A percentile compares a stretch with the other conserved stretches of the same genome.
phyloP scores from a whole-genome alignment of 805 yeast genomes.

The Middelhovenomyces tepae region DNA sequence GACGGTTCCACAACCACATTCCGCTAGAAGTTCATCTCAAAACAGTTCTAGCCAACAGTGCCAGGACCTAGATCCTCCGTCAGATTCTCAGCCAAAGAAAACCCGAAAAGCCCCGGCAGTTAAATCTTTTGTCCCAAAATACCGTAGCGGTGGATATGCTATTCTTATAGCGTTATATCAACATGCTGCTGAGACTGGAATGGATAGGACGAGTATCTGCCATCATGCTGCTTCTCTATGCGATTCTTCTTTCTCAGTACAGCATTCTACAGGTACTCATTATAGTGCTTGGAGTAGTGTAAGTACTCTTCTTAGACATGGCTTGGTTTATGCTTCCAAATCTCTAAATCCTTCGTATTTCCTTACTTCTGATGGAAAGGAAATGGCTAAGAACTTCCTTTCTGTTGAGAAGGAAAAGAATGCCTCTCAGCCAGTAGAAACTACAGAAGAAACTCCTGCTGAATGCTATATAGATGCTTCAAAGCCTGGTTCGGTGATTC shows the following conservation, averaged over 20 bases:
- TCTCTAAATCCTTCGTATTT: conserved; percentile 32
- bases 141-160: conserved; percentile 79
- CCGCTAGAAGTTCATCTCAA: background rate
- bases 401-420: conserved; percentile 49
- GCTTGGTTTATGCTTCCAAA: conserved; percentile 46
- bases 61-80: too few species aligned
- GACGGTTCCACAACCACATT: conserved; percentile 12
- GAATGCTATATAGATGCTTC: too few species aligned
- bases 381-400: conserved; percentile 49
- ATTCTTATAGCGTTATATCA: conserved; percentile 53
- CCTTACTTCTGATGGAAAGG: conserved; percentile 61
- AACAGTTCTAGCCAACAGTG: background rate
- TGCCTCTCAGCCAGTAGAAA: too few species aligned
- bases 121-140: conserved; percentile 56
- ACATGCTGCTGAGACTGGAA: conserved; percentile 33
- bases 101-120: conserved; percentile 16
- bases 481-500: too few species aligned
- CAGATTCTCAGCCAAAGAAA: background rate
- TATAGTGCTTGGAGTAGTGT: conserved; percentile 29
- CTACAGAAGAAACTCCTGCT: too few species aligned
- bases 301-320: conserved; percentile 53
- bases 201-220: conserved; percentile 53
- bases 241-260: conserved; percentile 32
- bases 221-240: conserved; percentile 34
- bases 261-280: conserved; percentile 9